Percentiles rank a stretch among this genome's conserved stretches.
These are phyloP conservation scores for Coelastrella sp. DNA, from an alignment of 139 green algal species.

Conservation along the genomic window DNA sequence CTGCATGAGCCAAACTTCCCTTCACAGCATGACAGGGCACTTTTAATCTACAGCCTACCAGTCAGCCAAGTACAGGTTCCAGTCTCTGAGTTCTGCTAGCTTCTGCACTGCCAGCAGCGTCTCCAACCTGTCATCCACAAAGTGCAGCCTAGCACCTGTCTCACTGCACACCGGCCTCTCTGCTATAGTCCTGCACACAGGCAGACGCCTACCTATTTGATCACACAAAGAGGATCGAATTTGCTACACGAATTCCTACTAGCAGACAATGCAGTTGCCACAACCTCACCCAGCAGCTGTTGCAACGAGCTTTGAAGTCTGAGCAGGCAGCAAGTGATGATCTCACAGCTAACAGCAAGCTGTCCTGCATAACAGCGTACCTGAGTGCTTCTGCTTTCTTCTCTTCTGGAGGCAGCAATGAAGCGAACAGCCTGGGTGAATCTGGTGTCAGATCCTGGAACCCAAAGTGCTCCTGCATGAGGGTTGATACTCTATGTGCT, in stretches of 20 bases:
- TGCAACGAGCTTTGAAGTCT: no score
- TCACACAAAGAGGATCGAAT: no score
- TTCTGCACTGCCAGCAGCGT: constrained; percentile 69
- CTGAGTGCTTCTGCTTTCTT: constrained; percentile 67
- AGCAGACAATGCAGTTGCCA: no score
- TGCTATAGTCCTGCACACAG: constrained; percentile 51
- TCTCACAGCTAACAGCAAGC: no score
- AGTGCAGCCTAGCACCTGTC: constrained; percentile 66
- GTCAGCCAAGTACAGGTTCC: constrained; percentile 73
- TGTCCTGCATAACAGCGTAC: no score
- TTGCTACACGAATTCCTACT: no score
- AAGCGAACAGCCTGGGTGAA: constrained; percentile 68
- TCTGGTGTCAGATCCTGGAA: constrained; percentile 52
- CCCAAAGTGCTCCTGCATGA: constrained; percentile 53
- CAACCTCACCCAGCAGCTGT: no score
- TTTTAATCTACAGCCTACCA: constrained; percentile 45
- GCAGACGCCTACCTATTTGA: no score
- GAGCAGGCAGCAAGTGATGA: no score
- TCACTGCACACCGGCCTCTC: constrained; percentile 52
- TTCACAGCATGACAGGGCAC: not conserved
- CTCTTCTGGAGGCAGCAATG: constrained; percentile 75
- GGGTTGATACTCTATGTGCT: constrained; percentile 50
- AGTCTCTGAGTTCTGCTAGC: constrained; percentile 52
- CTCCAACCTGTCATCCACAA: constrained; percentile 83
- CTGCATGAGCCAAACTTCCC: not conserved